These are phyloP conservation scores for Solanum medicagineum DNA, from an alignment of 257 asterid species.

Conservation along the genomic window DNA sequence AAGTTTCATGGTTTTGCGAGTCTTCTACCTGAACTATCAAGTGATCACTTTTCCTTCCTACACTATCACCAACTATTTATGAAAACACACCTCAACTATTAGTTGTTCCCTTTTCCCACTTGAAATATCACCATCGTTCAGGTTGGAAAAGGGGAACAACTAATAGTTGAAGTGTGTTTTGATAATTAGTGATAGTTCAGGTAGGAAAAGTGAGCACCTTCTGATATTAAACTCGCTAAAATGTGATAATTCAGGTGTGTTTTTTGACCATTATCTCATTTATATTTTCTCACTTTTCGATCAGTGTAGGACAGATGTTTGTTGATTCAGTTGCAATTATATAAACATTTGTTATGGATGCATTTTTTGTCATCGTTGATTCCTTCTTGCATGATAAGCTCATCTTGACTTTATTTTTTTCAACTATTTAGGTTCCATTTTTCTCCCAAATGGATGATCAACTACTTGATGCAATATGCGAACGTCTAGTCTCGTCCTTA, in stretches of 20 bases:
- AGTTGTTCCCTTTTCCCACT: background rate
- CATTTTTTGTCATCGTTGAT: background rate
- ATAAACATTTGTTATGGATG: background rate
- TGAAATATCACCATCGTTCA: background rate
- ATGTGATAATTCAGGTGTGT: background rate
- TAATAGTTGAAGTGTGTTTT: background rate
- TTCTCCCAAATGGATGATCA: slow-evolving; percentile 97
- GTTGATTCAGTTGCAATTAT: background rate
- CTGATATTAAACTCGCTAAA: background rate
- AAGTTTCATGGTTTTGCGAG: background rate
- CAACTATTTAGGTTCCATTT: slow-evolving; percentile 54
- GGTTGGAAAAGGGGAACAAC: background rate
- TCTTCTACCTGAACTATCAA: background rate
- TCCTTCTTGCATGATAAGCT: background rate
- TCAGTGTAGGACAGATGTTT: background rate
- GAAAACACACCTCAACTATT: background rate
- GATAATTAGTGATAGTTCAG: background rate
- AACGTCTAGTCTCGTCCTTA: slow-evolving; percentile 64
- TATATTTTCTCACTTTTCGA: background rate
- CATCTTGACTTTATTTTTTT: background rate
- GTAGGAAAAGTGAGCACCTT: background rate
- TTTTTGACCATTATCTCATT: background rate
- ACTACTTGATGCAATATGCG: slow-evolving; percentile 86
- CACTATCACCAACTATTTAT: background rate
- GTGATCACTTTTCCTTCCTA: background rate